Base-by-base conservation (phyloP, 352 stramenopile species). In the Phytophthora nicotianae region DNA sequence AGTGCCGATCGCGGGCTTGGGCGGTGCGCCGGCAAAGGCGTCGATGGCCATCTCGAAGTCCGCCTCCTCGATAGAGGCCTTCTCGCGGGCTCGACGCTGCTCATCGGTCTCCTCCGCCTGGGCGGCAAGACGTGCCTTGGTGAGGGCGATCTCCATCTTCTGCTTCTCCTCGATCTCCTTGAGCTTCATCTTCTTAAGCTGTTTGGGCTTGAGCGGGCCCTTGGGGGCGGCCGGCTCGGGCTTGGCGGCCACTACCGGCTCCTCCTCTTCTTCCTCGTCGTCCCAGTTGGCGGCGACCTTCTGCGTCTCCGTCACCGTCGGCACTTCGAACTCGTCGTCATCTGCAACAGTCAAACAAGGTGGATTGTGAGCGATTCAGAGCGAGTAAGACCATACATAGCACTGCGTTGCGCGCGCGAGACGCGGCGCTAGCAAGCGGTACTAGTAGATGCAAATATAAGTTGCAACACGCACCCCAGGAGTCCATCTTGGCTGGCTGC, bases 101-200 rank as follows among this genome's bases (percentile, higher is more conserved):
- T 79, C 81, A 0, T 81, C 72, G 8, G 77, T 88, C 66, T 86
- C 79, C n/a, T 85, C 77, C 8, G 74, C 76, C 62, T 94, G 81
- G 20, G 86, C 80, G 9, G 83, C 81, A 10, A 91, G 75, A 27
- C 83, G 81, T 43, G 82, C 80, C 72, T 91, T 91, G 35, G 83
- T 86, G 32, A 92, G 70, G 26, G 79, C 81, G 49, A 92, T 75
- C 50, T 94, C 85, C 41, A 91, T 60, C 54, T 83, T 81, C 48
- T 83, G 85, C 71, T 94, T 94, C 58, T 92, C 81, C 58, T 92
- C 79, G n/a, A 85, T 78, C 67, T 94, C 85, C 77, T 94, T 92
- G 23, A 92, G 62, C 68, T 91, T 92, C 64, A 90, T 71, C 73
- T 91, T 94, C 74, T 94, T 94, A n/a, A 92, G 54, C 72, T 87